Base-by-base conservation (phyloP, 2,329 filamentous ascomycete species). In the Cladobotryum mycophilum region DNA sequence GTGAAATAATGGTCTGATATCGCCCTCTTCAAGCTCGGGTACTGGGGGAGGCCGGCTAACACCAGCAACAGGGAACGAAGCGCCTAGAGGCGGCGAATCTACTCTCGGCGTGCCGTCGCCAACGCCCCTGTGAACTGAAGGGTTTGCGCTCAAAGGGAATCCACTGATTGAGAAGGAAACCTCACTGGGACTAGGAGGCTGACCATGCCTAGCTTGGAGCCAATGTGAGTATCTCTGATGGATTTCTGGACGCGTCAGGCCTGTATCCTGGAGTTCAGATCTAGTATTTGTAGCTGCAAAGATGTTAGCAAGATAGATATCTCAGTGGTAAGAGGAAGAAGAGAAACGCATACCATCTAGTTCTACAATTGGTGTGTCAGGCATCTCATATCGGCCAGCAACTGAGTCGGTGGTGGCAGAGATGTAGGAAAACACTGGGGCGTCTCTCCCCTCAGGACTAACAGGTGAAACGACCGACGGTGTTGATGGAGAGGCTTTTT, bases 231-330 rank as follows among this genome's bases (percentile, higher is more conserved):
- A 57, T 41, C 61, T 66, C 48, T 67, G 65, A 43, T 72, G 66
- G n/a, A 74, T 63, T 2, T 74, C 68, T 12, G 67, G 55, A 6
- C 67, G 67, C 0, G 69, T 64, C 14, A 74, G 61, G 13, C 67
- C 67, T 1, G 70, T 73, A 51, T 72, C 71, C 15, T 72, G 67
- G 3, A 81, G 68, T 54, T 81, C 78, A 14, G 61, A 63, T 1
- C 58, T 68, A 1, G 70, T 76, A 53, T 76, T 75, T 71, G 48
- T 14, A 41, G 17, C 36, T 46, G 44, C 53, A 48, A 57, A 20
- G 5, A 25, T 30, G 34, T 47, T 40, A 40, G 47, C 33, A 11
- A 25, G 3, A 44, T 15, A n/a, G n/a, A 14, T 14, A 11, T 46
- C 11, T 12, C 30, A 11, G 48, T 12, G 40, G 17, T 18, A 35